These are phyloP conservation scores for Fusarium citri DNA, from an alignment of 2,329 filamentous ascomycete species.

Conservation along the genomic window DNA sequence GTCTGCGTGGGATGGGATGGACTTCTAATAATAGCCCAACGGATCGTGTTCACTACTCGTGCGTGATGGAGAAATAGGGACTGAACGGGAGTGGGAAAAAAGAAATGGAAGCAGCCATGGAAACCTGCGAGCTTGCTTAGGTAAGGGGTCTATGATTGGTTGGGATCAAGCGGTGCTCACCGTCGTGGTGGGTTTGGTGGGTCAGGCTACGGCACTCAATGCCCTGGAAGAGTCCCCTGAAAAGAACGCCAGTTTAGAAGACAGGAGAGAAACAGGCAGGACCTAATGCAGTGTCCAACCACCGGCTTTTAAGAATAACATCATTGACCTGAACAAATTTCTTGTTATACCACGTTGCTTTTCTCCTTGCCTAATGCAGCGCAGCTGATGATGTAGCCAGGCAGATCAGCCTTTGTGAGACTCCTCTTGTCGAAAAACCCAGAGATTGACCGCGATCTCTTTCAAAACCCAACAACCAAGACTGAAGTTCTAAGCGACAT, in stretches of 20 bases:
- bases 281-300: slow-evolving; percentile 23
- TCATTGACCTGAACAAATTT: slow-evolving; percentile 5
- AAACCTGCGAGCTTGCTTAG: slow-evolving; percentile 36
- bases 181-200: slow-evolving; percentile 20
- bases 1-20: slow-evolving; percentile 41
- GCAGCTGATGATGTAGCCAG: background rate
- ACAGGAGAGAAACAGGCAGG: slow-evolving; percentile 6
- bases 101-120: slow-evolving; percentile 45
- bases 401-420: background rate
- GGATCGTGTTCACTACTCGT: slow-evolving; percentile 47
- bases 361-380: background rate
- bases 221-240: slow-evolving; percentile 30
- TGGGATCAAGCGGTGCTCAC: slow-evolving; percentile 7
- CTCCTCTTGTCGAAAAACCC: background rate
- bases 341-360: slow-evolving; percentile 16
- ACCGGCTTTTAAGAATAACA: slow-evolving; percentile 26
- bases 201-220: slow-evolving; percentile 19
- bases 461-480: background rate
- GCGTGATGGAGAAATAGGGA: slow-evolving; percentile 38
- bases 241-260: slow-evolving; percentile 25
- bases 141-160: slow-evolving; percentile 28
- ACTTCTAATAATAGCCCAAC: slow-evolving; percentile 48
- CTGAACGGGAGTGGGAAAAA: slow-evolving; percentile 37
- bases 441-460: background rate
- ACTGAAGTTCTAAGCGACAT: background rate